Conservation (phyloP, 2,329 filamentous ascomycete genomes). For the Diaporthe destruens region DNA sequence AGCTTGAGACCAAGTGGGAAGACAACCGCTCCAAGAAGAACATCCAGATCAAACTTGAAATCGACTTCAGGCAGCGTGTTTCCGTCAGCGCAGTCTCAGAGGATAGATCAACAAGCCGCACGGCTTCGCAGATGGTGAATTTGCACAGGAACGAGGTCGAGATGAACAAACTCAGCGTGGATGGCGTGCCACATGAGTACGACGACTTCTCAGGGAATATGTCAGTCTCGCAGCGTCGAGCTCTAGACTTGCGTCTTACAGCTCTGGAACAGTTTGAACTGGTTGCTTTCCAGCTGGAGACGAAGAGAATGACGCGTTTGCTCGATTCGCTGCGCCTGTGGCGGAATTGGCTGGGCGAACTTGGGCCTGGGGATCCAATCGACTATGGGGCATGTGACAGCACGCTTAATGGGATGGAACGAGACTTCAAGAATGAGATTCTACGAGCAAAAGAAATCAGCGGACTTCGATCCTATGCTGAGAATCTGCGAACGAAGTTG, state of each 20-base stretch:
- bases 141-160: background rate
- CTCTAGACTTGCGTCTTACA: background rate
- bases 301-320: background rate
- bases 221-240: background rate
- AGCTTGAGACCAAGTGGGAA: background rate
- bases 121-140: background rate
- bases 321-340: background rate
- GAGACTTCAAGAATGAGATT: background rate
- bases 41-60: background rate
- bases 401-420: background rate
- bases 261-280: background rate
- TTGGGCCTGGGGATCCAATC: background rate
- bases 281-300: background rate
- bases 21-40: background rate
- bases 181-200: background rate
- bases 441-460: background rate
- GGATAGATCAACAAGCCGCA: background rate
- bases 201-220: background rate
- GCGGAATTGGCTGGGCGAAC: background rate
- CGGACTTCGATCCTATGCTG: background rate
- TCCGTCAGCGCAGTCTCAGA: background rate
- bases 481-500: background rate
- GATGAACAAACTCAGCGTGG: background rate
- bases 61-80: background rate
- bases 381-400: background rate